phyloP scores from a whole-genome alignment of 495 filamentous ascomycete species.

The Copromyces sp. region DNA sequence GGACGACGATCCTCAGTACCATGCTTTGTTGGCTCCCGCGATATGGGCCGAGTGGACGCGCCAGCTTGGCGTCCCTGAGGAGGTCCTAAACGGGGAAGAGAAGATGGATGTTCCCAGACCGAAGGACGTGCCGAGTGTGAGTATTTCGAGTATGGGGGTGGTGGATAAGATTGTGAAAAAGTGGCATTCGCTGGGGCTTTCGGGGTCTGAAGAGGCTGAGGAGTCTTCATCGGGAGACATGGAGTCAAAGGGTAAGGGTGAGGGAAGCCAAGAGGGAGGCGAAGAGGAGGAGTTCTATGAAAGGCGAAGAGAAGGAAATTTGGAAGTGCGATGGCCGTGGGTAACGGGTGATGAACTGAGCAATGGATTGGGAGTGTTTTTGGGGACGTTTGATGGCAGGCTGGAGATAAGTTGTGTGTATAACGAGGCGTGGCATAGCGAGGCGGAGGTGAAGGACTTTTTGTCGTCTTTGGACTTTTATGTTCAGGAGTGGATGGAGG shows the following conservation, averaged over 20 bases:
- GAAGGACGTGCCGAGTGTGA: slow-evolving; percentile 22
- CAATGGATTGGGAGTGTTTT: slow-evolving; percentile 28
- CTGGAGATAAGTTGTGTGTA: slow-evolving; percentile 28
- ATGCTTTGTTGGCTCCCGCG: background rate
- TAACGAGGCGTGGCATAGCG: slow-evolving; percentile 30
- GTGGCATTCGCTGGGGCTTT: background rate
- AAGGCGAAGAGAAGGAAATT: slow-evolving; percentile 9
- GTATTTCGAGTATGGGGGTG: slow-evolving; percentile 30
- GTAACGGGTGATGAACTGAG: slow-evolving; percentile 31
- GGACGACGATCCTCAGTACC: slow-evolving; percentile 5
- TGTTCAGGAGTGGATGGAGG: background rate
- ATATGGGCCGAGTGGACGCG: slow-evolving; percentile 21
- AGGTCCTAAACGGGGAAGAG: background rate
- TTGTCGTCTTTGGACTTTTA: background rate
- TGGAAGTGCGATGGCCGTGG: slow-evolving; percentile 29
- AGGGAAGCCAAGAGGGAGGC: background rate
- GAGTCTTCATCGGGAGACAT: too few relatives aligned
- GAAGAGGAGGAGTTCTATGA: background rate
- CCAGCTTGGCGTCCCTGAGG: slow-evolving; percentile 5
- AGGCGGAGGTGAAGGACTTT: slow-evolving; percentile 19
- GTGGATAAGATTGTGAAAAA: slow-evolving; percentile 20
- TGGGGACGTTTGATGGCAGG: slow-evolving; percentile 26
- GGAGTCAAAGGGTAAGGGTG: too few relatives aligned
- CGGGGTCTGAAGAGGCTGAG: too few relatives aligned
- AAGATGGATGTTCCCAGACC: slow-evolving; percentile 19